Evolutionary conservation across 2,329 filamentous ascomycete genomes (phyloP).

Genomic region (Pyricularia pennisetigena): DNA sequence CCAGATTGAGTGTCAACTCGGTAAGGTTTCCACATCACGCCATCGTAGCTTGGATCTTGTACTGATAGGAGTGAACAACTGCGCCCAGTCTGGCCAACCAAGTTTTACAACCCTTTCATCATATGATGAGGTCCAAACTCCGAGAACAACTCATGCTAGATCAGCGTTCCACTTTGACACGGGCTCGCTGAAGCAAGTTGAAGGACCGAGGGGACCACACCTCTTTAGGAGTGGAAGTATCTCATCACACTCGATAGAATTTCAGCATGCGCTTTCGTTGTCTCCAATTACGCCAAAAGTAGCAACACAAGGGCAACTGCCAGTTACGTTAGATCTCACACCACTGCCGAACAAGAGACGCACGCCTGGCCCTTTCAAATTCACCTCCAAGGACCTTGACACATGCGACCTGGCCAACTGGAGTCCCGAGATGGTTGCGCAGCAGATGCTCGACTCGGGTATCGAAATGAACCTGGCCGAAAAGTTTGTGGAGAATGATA

Average conservation of each 20-base stretch:
- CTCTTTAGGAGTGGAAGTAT: constrained; percentile 65
- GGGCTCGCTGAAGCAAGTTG: constrained; percentile 52
- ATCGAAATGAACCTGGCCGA: constrained; percentile 70
- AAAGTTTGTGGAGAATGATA: constrained; percentile 85
- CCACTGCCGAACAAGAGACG: constrained; percentile 26
- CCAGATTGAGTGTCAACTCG: constrained; percentile 59
- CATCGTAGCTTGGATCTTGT: background rate
- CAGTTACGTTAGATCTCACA: constrained; percentile 25
- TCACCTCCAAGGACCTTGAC: constrained; percentile 47
- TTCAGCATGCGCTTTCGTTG: constrained; percentile 51
- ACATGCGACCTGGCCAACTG: constrained; percentile 51
- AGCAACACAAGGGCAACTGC: constrained; percentile 22
- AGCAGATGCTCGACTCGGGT: constrained; percentile 78
- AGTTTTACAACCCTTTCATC: constrained; percentile 84
- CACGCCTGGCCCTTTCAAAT: constrained; percentile 44
- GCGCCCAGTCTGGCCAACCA: constrained; percentile 50
- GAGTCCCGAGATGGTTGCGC: constrained; percentile 68
- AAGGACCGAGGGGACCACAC: constrained; percentile 78
- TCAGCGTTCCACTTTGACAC: constrained; percentile 52
- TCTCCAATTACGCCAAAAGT: constrained; percentile 65
- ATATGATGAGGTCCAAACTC: constrained; percentile 74
- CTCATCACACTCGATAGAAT: constrained; percentile 40
- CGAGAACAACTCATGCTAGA: constrained; percentile 53
- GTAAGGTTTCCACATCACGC: constrained; percentile 37
- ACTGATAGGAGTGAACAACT: background rate